phyloP scores from a whole-genome alignment of 139 green algal species.

The Asterochloris erici region DNA sequence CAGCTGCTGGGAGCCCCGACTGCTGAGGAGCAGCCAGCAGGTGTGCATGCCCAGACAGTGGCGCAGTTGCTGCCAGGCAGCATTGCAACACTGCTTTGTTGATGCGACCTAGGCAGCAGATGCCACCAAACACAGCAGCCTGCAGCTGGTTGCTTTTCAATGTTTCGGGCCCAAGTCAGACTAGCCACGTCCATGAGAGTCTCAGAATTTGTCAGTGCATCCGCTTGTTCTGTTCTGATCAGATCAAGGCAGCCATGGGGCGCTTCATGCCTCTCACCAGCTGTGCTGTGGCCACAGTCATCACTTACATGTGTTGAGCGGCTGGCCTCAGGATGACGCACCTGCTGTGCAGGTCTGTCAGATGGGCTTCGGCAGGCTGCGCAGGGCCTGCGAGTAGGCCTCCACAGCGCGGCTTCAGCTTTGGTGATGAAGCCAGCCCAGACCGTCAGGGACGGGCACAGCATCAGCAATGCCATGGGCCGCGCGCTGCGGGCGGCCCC shows the following conservation, averaged over 20 bases:
- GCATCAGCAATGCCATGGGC: conserved; percentile 1
- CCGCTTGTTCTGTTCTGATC: neutral
- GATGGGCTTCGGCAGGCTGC: conserved; percentile 28
- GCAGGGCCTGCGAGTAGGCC: conserved; percentile 20
- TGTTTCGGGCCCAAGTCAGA: too few species aligned
- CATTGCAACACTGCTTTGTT: too few species aligned
- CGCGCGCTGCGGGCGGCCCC: conserved; percentile 12
- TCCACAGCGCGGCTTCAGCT: conserved; percentile 17
- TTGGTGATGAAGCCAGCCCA: conserved; percentile 8
- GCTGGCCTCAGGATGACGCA: neutral
- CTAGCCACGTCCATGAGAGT: too few species aligned
- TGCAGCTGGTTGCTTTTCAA: too few species aligned
- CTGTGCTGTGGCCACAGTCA: neutral
- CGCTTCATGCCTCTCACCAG: neutral
- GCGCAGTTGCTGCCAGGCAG: too few species aligned
- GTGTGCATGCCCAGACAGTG: too few species aligned
- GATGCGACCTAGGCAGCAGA: too few species aligned
- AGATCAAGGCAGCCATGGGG: too few species aligned
- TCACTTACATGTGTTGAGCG: neutral
- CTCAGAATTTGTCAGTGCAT: neutral
- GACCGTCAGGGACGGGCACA: conserved; percentile 1
- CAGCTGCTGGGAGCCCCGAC: conserved; percentile 28
- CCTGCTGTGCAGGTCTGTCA: conserved; percentile 16
- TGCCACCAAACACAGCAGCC: too few species aligned
- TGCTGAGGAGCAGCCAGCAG: too few species aligned